Evolutionary conservation across 306 rosid genomes (phyloP).

Genomic region (Fagus crenata): DNA sequence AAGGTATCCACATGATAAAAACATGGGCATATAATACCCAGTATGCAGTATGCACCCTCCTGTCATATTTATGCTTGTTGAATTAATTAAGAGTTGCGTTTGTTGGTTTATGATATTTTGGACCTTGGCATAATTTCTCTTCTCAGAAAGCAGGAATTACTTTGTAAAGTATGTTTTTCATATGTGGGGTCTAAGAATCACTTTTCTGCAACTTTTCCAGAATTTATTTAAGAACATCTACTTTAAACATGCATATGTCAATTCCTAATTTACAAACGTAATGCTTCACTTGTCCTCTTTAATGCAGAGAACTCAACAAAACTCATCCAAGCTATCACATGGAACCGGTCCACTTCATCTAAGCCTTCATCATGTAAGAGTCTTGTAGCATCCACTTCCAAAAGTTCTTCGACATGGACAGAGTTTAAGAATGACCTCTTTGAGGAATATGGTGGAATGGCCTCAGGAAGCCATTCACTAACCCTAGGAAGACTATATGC

Average conservation of each 20-base stretch:
- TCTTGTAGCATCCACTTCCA: slow-evolving; percentile 62
- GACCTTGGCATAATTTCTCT: not conserved
- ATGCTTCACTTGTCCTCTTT: slow-evolving; percentile 19
- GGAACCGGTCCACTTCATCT: slow-evolving; percentile 64
- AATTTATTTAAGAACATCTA: not conserved
- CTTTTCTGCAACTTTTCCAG: not conserved
- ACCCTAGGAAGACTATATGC: slow-evolving; percentile 86
- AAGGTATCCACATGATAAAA: not conserved
- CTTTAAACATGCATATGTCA: not conserved
- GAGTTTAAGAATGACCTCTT: slow-evolving; percentile 79
- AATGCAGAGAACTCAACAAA: slow-evolving; percentile 86
- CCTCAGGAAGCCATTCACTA: slow-evolving; percentile 85
- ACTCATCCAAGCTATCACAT: slow-evolving; percentile 74
- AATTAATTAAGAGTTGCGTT: not conserved
- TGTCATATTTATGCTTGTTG: not conserved
- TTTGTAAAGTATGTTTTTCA: slow-evolving; percentile 6
- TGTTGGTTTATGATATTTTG: not conserved
- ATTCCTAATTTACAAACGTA: slow-evolving; percentile 26
- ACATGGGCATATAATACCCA: not conserved
- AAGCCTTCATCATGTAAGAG: slow-evolving; percentile 84
- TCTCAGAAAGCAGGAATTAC: slow-evolving; percentile 8
- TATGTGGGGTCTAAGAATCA: not conserved
- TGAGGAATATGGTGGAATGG: slow-evolving; percentile 87
- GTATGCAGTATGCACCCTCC: too few species aligned
- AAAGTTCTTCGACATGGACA: slow-evolving; percentile 62